These are phyloP conservation scores for Euryodendron excelsum DNA, from an alignment of 148 eudicot genomes.

Conservation along the genomic window DNA sequence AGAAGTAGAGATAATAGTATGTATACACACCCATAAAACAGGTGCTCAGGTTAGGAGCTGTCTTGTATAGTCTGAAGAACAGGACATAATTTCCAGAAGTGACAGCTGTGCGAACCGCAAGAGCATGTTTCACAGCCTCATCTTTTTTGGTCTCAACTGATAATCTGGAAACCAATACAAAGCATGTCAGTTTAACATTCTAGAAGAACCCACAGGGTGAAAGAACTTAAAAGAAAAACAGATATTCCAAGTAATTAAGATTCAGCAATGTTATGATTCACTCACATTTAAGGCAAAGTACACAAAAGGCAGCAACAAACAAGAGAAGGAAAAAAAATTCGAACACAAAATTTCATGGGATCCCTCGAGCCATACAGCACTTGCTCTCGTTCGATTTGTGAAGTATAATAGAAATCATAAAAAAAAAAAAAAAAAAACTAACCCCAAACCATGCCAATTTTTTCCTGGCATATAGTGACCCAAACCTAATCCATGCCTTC, in stretches of 20 bases:
- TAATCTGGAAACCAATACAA: constrained; percentile 48
- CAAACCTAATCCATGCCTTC: not conserved
- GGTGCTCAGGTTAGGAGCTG: constrained; percentile 78
- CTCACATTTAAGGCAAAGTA: not conserved
- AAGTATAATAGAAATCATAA: not conserved
- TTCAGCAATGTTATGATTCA: not conserved
- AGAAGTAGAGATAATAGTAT: constrained; percentile 7
- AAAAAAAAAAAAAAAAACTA: too few relatives aligned
- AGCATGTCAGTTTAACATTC: constrained; percentile 17
- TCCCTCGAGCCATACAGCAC: not conserved
- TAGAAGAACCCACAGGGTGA: not conserved
- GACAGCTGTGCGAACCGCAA: constrained; percentile 83
- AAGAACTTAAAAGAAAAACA: not conserved
- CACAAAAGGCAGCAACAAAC: not conserved
- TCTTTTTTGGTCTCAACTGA: constrained; percentile 67
- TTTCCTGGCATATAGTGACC: not conserved
- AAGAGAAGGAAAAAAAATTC: too few relatives aligned
- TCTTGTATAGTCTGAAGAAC: constrained; percentile 81
- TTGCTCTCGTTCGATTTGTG: not conserved
- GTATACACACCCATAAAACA: constrained; percentile 74
- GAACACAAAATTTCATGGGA: not conserved
- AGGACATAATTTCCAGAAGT: constrained; percentile 81
- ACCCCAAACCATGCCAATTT: not conserved
- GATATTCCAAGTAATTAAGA: not conserved
- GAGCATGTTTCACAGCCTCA: constrained; percentile 88